Evolutionary conservation across 164 flowering plant species (phyloP).

Genomic region (Magnolia kwangsiensis): DNA sequence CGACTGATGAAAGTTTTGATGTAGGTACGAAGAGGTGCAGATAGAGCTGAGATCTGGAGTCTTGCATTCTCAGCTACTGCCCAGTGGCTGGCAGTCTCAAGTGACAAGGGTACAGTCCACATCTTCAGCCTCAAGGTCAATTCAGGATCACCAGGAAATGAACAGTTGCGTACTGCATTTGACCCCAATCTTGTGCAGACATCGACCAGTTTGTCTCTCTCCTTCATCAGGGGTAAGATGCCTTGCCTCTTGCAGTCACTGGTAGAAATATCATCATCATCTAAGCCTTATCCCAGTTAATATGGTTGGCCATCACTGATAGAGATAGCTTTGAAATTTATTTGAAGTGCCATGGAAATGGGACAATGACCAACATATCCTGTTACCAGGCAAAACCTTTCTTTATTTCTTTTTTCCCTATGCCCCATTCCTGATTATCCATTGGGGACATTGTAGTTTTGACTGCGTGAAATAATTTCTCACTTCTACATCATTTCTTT

Average conservation of each 20-base stretch:
- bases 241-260: not conserved
- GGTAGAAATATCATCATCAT: not conserved
- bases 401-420: too few species aligned
- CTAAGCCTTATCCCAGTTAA: too few species aligned
- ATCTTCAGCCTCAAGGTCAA: conserved; percentile 78
- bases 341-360: too few species aligned
- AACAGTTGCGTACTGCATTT: conserved; percentile 28
- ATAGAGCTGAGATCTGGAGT: conserved; percentile 93
- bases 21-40: conserved; percentile 95
- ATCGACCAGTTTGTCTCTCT: conserved; percentile 55
- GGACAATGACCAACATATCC: too few species aligned
- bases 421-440: too few species aligned
- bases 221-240: conserved; percentile 69
- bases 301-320: too few species aligned
- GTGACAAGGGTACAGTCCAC: conserved; percentile 97
- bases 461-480: too few species aligned
- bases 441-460: too few species aligned
- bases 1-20: conserved; percentile 1
- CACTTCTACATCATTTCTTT: too few species aligned
- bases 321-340: too few species aligned
- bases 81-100: conserved; percentile 93
- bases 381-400: too few species aligned
- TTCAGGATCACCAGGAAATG: conserved; percentile 37
- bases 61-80: conserved; percentile 82
- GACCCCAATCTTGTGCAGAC: conserved; percentile 31